Percentiles rank a stretch among this genome's conserved stretches.
Evolutionary conservation across 2,329 filamentous ascomycete genomes (phyloP).

Genomic region (Blastomyces gilchristii): DNA sequence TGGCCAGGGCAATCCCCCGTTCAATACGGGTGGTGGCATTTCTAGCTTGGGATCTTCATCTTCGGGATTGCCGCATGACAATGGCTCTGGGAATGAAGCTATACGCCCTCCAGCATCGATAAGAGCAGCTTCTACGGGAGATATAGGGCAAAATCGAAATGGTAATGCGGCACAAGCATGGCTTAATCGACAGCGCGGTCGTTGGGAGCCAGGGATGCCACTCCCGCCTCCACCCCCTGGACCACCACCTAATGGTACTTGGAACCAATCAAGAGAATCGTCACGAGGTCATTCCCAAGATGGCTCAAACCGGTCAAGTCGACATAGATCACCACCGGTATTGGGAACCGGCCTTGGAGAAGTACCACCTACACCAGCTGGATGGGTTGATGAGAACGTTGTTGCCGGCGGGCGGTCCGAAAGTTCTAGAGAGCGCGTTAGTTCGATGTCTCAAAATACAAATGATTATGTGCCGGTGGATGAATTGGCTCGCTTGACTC

Average conservation of each 20-base stretch:
- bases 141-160: constrained; percentile 29
- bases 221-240: constrained; percentile 40
- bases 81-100: constrained; percentile 16
- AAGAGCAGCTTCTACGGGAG: constrained; percentile 38
- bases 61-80: background rate
- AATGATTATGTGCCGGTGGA: constrained; percentile 6
- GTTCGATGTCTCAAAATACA: background rate
- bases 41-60: constrained; percentile 5
- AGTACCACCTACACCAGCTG: constrained; percentile 37
- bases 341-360: constrained; percentile 32
- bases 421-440: background rate
- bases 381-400: constrained; percentile 31
- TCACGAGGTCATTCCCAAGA: constrained; percentile 1
- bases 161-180: constrained; percentile 24
- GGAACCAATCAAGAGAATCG: background rate
- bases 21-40: background rate
- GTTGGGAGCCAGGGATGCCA: constrained; percentile 38
- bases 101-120: constrained; percentile 31
- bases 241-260: constrained; percentile 29
- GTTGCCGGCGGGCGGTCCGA: background rate
- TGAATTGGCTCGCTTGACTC: constrained; percentile 33
- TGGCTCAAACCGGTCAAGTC: constrained; percentile 14
- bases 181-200: constrained; percentile 15
- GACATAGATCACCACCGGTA: constrained; percentile 26
- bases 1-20: background rate